Conservation (phyloP, 176 grass and related monocot species). For the Avena atlantica region DNA sequence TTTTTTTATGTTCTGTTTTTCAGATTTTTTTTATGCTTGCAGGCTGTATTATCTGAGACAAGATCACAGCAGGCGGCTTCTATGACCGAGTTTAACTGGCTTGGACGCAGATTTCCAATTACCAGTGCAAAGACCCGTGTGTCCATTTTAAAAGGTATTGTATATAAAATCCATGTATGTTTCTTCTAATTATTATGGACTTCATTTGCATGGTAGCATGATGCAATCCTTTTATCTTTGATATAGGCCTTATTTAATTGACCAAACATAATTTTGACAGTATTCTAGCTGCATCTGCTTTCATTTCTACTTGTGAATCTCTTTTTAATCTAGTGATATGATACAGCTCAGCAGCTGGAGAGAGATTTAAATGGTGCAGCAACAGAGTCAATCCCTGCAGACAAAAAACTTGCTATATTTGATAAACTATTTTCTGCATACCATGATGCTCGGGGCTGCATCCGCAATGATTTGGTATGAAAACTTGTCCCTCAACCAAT, state of each 20-base stretch:
- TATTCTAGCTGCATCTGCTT: conserved; percentile 22
- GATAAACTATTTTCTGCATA: conserved; percentile 99
- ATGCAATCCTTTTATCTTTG: neutral
- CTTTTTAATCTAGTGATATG: conserved; percentile 61
- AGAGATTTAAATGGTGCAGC: conserved; percentile 72
- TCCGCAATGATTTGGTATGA: conserved; percentile 94
- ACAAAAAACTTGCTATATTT: conserved; percentile 92
- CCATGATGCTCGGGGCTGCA: conserved; percentile 95
- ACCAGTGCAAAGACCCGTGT: conserved; percentile 94
- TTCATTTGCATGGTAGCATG: neutral
- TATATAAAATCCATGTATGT: conserved; percentile 34
- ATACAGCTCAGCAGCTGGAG: conserved; percentile 98
- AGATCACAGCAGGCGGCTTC: conserved; percentile 92
- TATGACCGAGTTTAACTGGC: conserved; percentile 95
- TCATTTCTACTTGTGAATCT: conserved; percentile 41
- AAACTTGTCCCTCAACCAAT: neutral
- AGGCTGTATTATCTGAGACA: conserved; percentile 97
- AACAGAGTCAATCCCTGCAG: conserved; percentile 70
- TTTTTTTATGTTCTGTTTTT: neutral
- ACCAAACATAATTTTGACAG: neutral
- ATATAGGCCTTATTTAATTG: neutral
- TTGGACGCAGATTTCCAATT: conserved; percentile 89
- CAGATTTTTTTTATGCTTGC: conserved; percentile 34
- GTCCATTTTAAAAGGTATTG: conserved; percentile 91
- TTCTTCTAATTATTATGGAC: conserved; percentile 27